Percentiles rank a stretch among this genome's conserved stretches.
phyloP scores from a whole-genome alignment of 2,329 filamentous ascomycete species.

The Aureobasidium mangrovei region DNA sequence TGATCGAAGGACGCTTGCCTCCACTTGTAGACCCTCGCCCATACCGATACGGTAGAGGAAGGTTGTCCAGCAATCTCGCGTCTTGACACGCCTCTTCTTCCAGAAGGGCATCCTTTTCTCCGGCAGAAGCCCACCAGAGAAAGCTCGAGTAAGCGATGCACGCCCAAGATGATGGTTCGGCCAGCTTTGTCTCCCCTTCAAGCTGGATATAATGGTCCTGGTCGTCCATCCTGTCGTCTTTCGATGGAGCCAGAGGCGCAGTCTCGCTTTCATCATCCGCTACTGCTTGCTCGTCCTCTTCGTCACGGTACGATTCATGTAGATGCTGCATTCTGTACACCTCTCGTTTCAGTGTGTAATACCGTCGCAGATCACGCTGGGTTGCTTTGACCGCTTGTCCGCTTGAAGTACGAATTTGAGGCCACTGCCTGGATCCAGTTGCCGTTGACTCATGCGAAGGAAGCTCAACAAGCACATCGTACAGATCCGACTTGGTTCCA shows the following conservation, averaged over 20 bases:
- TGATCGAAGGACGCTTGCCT: neutral
- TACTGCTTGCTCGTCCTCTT: slow-evolving; percentile 16
- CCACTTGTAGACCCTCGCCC: neutral
- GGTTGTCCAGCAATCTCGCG: slow-evolving; percentile 34
- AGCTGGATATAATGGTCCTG: slow-evolving; percentile 16
- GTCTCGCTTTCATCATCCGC: slow-evolving; percentile 16
- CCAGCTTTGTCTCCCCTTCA: slow-evolving; percentile 28
- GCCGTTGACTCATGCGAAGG: slow-evolving; percentile 40
- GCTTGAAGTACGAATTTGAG: slow-evolving; percentile 57
- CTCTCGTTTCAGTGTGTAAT: slow-evolving; percentile 57
- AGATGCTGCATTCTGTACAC: slow-evolving; percentile 36
- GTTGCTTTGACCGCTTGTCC: slow-evolving; percentile 69
- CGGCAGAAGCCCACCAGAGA: slow-evolving; percentile 85
- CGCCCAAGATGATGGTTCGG: slow-evolving; percentile 55
- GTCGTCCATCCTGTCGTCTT: slow-evolving; percentile 13
- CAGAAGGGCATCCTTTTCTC: slow-evolving; percentile 54
- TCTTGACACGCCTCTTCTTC: slow-evolving; percentile 47
- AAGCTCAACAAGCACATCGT: slow-evolving; percentile 81
- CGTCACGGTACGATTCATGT: slow-evolving; percentile 26
- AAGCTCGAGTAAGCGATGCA: slow-evolving; percentile 72
- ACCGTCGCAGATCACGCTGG: slow-evolving; percentile 80
- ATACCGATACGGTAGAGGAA: slow-evolving; percentile 20
- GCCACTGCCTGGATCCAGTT: slow-evolving; percentile 48
- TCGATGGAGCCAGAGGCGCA: slow-evolving; percentile 6
- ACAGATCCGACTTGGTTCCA: slow-evolving; percentile 74